These are phyloP conservation scores for Zangia roseola DNA, from an alignment of 768 basidiomycete species.

Conservation along the genomic window DNA sequence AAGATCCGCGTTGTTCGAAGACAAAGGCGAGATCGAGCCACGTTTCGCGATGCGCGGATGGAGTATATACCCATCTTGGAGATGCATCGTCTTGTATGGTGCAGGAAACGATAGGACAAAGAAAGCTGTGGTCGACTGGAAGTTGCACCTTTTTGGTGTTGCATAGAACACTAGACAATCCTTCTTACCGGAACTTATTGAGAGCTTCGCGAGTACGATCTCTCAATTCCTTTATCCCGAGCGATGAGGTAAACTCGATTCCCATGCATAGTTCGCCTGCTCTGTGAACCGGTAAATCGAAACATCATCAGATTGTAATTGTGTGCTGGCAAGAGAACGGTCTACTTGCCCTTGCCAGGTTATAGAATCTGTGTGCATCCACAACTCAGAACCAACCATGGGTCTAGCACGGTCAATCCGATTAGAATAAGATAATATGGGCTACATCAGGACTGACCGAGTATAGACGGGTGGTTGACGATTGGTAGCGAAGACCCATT, in stretches of 20 bases:
- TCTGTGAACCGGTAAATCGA: slow-evolving; percentile 1
- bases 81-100: slow-evolving; percentile 9
- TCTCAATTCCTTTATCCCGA: slow-evolving; percentile 5
- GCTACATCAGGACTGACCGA: too few species aligned
- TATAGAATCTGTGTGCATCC: slow-evolving; percentile 14
- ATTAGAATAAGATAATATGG: too few species aligned
- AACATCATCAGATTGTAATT: not conserved
- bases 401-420: too few species aligned
- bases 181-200: slow-evolving; percentile 21
- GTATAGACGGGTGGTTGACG: too few species aligned
- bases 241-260: slow-evolving; percentile 11
- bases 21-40: slow-evolving; percentile 24
- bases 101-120: slow-evolving; percentile 20
- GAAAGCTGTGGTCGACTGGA: slow-evolving; percentile 14
- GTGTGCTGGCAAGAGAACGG: not conserved
- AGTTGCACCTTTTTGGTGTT: too few species aligned
- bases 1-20: slow-evolving; percentile 11
- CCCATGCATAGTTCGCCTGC: slow-evolving; percentile 20
- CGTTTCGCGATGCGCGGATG: slow-evolving; percentile 18
- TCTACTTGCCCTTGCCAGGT: slow-evolving; percentile 13
- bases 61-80: slow-evolving; percentile 21
- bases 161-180: too few species aligned
- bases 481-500: too few species aligned
- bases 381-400: too few species aligned
- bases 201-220: slow-evolving; percentile 11